A percentile compares a stretch with the other conserved stretches of the same genome.
These are phyloP conservation scores for Penicillium coprophilum DNA, from an alignment of 495 filamentous ascomycete species.

Conservation along the genomic window DNA sequence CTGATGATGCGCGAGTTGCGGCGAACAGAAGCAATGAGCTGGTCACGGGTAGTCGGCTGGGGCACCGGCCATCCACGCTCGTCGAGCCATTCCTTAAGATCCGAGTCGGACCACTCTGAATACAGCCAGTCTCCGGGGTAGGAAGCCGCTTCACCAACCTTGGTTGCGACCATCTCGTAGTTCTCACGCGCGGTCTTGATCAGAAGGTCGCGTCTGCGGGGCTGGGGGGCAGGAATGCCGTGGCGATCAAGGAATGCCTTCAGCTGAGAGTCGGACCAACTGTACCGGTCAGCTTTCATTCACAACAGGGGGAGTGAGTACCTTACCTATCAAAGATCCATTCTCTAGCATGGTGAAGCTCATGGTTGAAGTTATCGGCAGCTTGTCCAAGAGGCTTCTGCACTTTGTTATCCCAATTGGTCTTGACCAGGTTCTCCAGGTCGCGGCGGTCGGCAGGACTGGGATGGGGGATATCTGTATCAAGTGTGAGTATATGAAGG, in stretches of 20 bases:
- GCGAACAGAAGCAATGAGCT: slow-evolving; percentile 82
- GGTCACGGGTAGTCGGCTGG: slow-evolving; percentile 82
- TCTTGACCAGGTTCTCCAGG: slow-evolving; percentile 78
- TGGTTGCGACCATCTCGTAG: slow-evolving; percentile 79
- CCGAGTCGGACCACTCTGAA: slow-evolving; percentile 77
- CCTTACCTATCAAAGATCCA: slow-evolving; percentile 94
- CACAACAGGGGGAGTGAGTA: not conserved
- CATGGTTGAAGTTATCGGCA: slow-evolving; percentile 67
- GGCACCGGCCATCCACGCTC: slow-evolving; percentile 84
- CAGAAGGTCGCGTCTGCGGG: slow-evolving; percentile 79
- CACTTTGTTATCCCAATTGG: slow-evolving; percentile 78
- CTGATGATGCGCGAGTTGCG: slow-evolving; percentile 83
- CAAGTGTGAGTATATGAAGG: slow-evolving; percentile 11
- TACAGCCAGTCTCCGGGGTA: slow-evolving; percentile 99
- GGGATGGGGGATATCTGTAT: slow-evolving; percentile 75
- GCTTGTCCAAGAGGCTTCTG: slow-evolving; percentile 71
- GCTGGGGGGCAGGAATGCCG: slow-evolving; percentile 75
- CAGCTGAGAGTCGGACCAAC: slow-evolving; percentile 81
- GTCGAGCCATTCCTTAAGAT: slow-evolving; percentile 82
- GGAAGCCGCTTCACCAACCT: slow-evolving; percentile 71
- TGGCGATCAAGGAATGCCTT: slow-evolving; percentile 92
- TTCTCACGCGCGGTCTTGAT: slow-evolving; percentile 75
- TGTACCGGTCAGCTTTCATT: slow-evolving; percentile 36
- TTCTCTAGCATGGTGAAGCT: slow-evolving; percentile 70
- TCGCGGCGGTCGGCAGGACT: slow-evolving; percentile 82